Evolutionary conservation across 495 filamentous ascomycete species (phyloP).

Genomic region (Penicillium simplicissimum): DNA sequence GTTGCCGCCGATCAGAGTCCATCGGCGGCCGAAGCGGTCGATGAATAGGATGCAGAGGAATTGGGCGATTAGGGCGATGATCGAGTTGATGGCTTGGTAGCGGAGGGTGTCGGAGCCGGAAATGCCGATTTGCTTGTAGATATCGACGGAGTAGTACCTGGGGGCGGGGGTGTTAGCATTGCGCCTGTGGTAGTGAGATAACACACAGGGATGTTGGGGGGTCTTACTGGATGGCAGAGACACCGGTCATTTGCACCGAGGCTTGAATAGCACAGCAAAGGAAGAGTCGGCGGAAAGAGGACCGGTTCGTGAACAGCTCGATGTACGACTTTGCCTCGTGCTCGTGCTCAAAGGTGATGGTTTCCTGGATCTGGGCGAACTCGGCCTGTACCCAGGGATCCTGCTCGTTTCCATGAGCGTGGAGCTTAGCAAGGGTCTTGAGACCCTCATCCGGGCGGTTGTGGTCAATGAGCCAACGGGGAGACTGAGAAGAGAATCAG

Average conservation of each 20-base stretch:
- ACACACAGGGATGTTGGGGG: background rate
- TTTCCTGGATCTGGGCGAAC: slow-evolving; percentile 44
- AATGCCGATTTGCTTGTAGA: slow-evolving; percentile 70
- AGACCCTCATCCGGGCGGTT: slow-evolving; percentile 50
- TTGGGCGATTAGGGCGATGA: slow-evolving; percentile 66
- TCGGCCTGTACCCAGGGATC: slow-evolving; percentile 48
- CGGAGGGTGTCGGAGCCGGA: slow-evolving; percentile 60
- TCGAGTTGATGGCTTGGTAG: slow-evolving; percentile 70
- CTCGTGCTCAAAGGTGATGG: slow-evolving; percentile 50
- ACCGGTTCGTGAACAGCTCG: slow-evolving; percentile 64
- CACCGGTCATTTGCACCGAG: slow-evolving; percentile 72
- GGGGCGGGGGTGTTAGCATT: background rate
- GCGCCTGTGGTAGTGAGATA: background rate
- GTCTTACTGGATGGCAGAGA: slow-evolving; percentile 64
- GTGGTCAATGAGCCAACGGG: slow-evolving; percentile 58
- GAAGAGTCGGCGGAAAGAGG: slow-evolving; percentile 68
- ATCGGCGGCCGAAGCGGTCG: slow-evolving; percentile 64
- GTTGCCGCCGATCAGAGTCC: slow-evolving; percentile 66
- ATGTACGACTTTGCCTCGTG: slow-evolving; percentile 67
- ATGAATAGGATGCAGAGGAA: slow-evolving; percentile 67
- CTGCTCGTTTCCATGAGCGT: slow-evolving; percentile 47
- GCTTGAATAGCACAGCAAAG: slow-evolving; percentile 68
- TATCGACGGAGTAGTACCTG: slow-evolving; percentile 65
- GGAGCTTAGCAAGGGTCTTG: slow-evolving; percentile 50
- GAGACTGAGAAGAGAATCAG: slow-evolving; percentile 35